Base-by-base conservation (phyloP, 2,329 filamentous ascomycete genomes). In the Clonostachys rosea region DNA sequence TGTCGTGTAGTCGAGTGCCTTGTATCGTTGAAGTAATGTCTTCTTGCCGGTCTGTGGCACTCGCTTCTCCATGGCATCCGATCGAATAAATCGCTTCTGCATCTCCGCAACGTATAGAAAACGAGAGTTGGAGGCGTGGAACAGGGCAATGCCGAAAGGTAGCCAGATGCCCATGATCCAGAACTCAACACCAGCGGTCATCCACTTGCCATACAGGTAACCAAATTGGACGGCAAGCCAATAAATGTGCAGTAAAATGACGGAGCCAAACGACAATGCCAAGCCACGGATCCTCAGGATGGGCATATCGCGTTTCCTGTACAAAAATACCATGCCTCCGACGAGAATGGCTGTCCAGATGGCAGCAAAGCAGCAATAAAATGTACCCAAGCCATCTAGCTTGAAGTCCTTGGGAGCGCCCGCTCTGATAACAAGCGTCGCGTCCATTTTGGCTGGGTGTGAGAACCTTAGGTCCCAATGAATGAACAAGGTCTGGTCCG, bases 111-210 rank as follows among this genome's bases (percentile, higher is more conserved):
- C 65, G 49, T 81, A 66, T 17, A 83, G 71, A 47, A 85, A 79
- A 45, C 79, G 76, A 50, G 68, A 73, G 59, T 84, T 83, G 48
- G 78, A 78, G 30, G 79, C 81, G 54, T 86, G 81, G 57, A 86
- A 86, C 3, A 86, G 66, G 14, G 80, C 82, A 45, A 86, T 79
- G 34, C 83, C 82, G 43, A 81, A 73, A 6, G 83, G 83, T 7
- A 86, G 65, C 58, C 79, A 82, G 41, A 79, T 74, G 43, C 78
- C 75, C 83, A 86, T 86, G 57, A 83, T 70, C 76, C 80, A 86
- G 58, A 74, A 86, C 58, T 84, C 76, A 10, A 70, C 67, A 11
- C 73, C 65, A 44, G 74, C 75, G 0, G 79, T 74, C 24, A 64
- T 58, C 3, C 67, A 50, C 1, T 61, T 54, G 1, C 66, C 67